phyloP scores from a whole-genome alignment of 768 basidiomycete species.

The Obba rivulosa region DNA sequence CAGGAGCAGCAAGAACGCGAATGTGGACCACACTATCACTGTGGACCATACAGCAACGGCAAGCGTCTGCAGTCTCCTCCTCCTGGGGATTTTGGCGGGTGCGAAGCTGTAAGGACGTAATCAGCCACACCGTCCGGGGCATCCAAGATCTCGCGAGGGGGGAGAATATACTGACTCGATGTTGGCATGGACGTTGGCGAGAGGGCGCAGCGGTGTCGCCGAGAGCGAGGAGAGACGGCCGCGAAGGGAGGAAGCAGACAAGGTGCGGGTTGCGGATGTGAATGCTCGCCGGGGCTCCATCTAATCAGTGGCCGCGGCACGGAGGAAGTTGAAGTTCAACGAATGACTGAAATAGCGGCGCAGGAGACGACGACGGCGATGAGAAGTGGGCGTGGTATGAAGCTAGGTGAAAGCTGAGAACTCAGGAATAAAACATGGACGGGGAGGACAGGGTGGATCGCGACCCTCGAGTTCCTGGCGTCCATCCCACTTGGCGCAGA shows the following conservation, averaged over 20 bases:
- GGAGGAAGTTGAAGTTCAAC: neutral
- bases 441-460: no score
- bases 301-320: constrained; percentile 2
- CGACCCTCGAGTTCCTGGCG: no score
- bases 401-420: neutral
- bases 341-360: no score
- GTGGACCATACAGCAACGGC: constrained; percentile 86
- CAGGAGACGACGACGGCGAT: no score
- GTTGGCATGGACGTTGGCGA: constrained; percentile 60
- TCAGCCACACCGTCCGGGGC: constrained; percentile 1
- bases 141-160: neutral
- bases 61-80: constrained; percentile 83
- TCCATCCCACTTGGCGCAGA: no score
- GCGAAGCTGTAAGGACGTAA: constrained; percentile 55
- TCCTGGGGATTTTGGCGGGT: constrained; percentile 79
- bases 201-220: constrained; percentile 57
- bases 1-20: constrained; percentile 78
- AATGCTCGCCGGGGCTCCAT: constrained; percentile 32
- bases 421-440: no score
- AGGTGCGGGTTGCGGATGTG: constrained; percentile 37
- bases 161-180: constrained; percentile 55
- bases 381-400: neutral
- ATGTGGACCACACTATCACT: constrained; percentile 62
- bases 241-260: constrained; percentile 60
- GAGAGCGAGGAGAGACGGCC: constrained; percentile 49